Evolutionary conservation across 1,139 yeast species (phyloP).

Genomic region (Diutina neorugosa): DNA sequence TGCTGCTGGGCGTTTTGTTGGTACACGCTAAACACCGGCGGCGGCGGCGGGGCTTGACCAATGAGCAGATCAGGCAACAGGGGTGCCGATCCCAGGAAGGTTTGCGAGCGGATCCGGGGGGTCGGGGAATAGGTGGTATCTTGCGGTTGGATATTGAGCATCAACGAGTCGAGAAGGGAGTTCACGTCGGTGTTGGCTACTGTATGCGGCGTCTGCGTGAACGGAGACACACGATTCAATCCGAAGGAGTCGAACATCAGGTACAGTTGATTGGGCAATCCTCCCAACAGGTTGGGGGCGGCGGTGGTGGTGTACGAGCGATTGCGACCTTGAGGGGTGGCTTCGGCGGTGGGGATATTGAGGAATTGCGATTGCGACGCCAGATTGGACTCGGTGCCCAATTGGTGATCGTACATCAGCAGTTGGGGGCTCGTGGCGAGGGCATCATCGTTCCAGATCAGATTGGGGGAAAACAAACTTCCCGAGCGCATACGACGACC

Average conservation of each 20-base stretch:
- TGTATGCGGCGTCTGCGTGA: constrained; percentile 6
- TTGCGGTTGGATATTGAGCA: constrained; percentile 1
- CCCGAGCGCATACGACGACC: constrained; percentile 27
- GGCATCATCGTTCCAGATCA: constrained; percentile 37
- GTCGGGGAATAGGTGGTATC: constrained; percentile 5
- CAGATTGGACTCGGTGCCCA: constrained; percentile 6
- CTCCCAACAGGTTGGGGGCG: constrained; percentile 6
- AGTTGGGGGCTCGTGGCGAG: constrained; percentile 10
- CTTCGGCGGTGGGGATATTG: constrained; percentile 17
- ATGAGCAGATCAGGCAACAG: constrained; percentile 12
- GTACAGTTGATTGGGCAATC: constrained; percentile 15
- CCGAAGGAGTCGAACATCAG: constrained; percentile 9
- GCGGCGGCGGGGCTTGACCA: constrained; percentile 14
- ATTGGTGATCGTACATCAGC: constrained; percentile 10
- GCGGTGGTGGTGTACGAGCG: constrained; percentile 36
- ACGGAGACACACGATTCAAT: constrained; percentile 8
- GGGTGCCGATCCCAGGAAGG: constrained; percentile 9
- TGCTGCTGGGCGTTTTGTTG: neutral
- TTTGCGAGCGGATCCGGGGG: constrained; percentile 29
- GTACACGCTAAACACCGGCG: constrained; percentile 8
- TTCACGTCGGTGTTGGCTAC: constrained; percentile 7
- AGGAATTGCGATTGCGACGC: constrained; percentile 10
- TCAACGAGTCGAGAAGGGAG: constrained; percentile 1
- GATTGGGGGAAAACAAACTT: constrained; percentile 30
- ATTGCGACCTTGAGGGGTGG: constrained; percentile 17